Evolutionary conservation across 1,139 yeast genomes (phyloP), one percentile per base, ranked within the genome.

Genomic region (Magnusiomyces clavatus): DNA sequence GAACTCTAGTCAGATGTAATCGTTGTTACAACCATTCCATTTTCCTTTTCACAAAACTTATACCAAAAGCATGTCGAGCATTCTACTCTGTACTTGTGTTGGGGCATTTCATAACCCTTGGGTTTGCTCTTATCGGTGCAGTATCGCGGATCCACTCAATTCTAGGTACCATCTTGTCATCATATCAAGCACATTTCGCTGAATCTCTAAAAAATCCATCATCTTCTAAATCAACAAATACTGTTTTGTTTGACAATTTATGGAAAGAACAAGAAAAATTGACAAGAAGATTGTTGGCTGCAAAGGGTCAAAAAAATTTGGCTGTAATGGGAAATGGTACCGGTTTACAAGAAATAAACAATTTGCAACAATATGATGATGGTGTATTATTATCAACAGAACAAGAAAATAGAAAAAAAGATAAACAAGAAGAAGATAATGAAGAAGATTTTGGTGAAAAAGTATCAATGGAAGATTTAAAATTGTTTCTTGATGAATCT

Each of bases 41-140:
- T 2, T 37, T 45, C 19, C 13, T 45, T 17, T 19, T 10, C 13
- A 19, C 3, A 8, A 45, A n/a, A 34, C 41, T 45, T 1, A 34
- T 34, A 12, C 48, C 48, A 6, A 34, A 35, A 20, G 20, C 36
- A 6, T 45, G 24, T 19, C 41, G 48, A n/a, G 41, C 42, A 3
- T 45, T 45, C n/a, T 41, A 45, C 16, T 16, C 36, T n/a, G 20
- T 45, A 13, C 17, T 45, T 5, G 24, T 13, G 14, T 35, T 45
- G 8, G 48, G 42, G 10, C 38, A 36, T 34, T 45, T 45, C 38
- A 34, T 45, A 3, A 45, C 48, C 4, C 19, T 45, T 11, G 48
- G 48, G 17, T 45, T 45, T 37, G 48, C 36, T 3, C 35, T 45
- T 12, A n/a, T 45, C 8, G 48, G 39, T 41, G 14, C 24, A 2